Percentiles rank a stretch among this genome's conserved stretches.
Evolutionary conservation across 2,329 filamentous ascomycete species (phyloP).

Genomic region (Sclerotinia glacialis): DNA sequence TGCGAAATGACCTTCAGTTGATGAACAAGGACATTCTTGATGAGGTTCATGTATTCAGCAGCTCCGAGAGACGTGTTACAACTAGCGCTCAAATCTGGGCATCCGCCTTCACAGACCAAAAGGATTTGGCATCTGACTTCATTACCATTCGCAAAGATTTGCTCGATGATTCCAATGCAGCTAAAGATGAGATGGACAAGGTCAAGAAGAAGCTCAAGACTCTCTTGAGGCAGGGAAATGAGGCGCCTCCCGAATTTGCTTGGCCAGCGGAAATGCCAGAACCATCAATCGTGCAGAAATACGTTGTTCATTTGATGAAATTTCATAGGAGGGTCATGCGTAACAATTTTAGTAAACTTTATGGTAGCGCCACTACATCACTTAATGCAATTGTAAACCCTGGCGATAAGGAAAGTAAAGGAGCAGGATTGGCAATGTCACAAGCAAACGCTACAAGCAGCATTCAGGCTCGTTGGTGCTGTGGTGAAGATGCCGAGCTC

Average conservation of each 20-base stretch:
- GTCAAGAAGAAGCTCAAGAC: conserved; percentile 99
- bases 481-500: conserved; percentile 87
- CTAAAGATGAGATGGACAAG: conserved; percentile 99
- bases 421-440: conserved; percentile 49
- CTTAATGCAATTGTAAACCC: conserved; percentile 56
- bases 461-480: conserved; percentile 93
- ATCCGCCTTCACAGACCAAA: conserved; percentile 80
- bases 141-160: conserved; percentile 92
- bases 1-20: conserved; percentile 89
- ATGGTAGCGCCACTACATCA: conserved; percentile 62
- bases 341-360: conserved; percentile 82
- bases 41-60: conserved; percentile 92
- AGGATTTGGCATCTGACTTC: conserved; percentile 79
- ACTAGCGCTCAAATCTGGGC: conserved; percentile 97
- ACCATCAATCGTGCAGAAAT: conserved; percentile 85
- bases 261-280: conserved; percentile 96
- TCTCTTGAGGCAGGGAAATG: conserved; percentile 84
- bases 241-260: conserved; percentile 92
- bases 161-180: conserved; percentile 94
- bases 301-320: conserved; percentile 94
- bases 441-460: conserved; percentile 61
- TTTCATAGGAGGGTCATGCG: conserved; percentile 96
- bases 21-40: conserved; percentile 91
- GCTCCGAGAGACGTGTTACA: conserved; percentile 89
- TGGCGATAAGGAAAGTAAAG: conserved; percentile 39